Base-by-base conservation (phyloP, 2,329 filamentous ascomycete species). In the Diaporthe ampelina region DNA sequence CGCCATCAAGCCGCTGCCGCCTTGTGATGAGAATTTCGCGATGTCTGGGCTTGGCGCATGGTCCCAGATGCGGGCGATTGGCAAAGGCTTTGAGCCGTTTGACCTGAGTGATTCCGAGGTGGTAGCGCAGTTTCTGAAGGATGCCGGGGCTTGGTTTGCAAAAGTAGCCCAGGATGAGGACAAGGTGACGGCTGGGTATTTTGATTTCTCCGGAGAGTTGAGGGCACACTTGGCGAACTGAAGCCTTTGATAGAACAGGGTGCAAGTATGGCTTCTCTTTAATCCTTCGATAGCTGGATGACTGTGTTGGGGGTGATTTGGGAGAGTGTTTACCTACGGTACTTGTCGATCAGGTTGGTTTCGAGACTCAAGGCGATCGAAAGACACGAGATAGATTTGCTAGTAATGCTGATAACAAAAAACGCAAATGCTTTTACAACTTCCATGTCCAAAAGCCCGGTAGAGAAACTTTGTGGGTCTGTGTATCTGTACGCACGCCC, bases 11-110 rank as follows among this genome's bases (percentile, higher is more conserved):
- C 58, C 21, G 11, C 17, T 54, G 48, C 48, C 70, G 24, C 48
- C 59, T 0, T 73, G 45, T 9, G 59, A 68, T 2, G 37, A 68
- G 10, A 50, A 69, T 35, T 56, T 56, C 19, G 26, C 9, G 26
- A 37, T 73, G 45, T 37, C 57, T 26, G 24, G 65, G 17, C 26
- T 73, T 32, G 59, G 29, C 7, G n/a, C 59, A 19, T 63, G 43
- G 45, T 32, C 70, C 9, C 70, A 73, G 37, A 65, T 73, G 29
- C 45, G 50, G 24, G 13, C 26, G 19, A 73, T 73, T 3, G 70
- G 70, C 5, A 56, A 69, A 13, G 70, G 59, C 2, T 57, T 65
- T 26, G 70, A 65, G 37, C 70, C 70, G 11, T 73, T 73, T n/a
- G 59, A 73, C 59, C 45, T 69, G 19, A 48, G 70, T 57, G 59